These are phyloP conservation scores for Paramecium tetraurelia DNA, from an alignment of 73 alveolate species.

Conservation along the genomic window DNA sequence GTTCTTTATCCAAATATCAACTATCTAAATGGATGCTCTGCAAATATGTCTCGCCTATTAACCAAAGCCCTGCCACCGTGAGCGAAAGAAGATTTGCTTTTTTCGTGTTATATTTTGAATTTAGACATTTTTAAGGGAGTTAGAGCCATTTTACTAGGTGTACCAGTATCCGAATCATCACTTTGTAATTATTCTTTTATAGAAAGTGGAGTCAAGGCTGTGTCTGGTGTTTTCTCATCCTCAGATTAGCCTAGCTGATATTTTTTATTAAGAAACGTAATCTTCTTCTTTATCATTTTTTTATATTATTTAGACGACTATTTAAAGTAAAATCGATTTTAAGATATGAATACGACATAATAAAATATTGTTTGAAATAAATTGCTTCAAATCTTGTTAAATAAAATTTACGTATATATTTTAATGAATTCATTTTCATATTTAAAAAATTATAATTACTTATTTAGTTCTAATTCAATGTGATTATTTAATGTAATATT, in stretches of 20 bases:
- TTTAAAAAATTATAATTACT: too few species aligned
- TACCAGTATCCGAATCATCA: constrained; percentile 46
- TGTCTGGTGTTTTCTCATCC: constrained; percentile 21
- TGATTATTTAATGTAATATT: too few species aligned
- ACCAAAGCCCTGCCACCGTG: background rate
- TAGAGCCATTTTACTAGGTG: background rate
- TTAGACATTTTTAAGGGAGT: background rate
- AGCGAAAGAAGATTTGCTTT: background rate
- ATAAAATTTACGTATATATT: too few species aligned
- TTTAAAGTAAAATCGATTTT: background rate
- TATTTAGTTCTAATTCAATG: too few species aligned
- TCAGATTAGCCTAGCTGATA: background rate
- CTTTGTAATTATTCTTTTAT: background rate
- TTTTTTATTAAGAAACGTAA: background rate
- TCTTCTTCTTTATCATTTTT: background rate
- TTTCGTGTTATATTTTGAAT: background rate
- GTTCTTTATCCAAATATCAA: constrained; percentile 22
- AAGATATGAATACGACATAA: background rate
- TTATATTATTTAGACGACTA: background rate
- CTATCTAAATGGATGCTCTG: constrained; percentile 46
- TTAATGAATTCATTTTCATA: too few species aligned
- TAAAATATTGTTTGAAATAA: background rate
- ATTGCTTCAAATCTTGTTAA: background rate
- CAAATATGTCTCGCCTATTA: background rate
- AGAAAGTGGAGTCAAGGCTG: background rate